phyloP scores from a whole-genome alignment of 1,284 basidiomycete species.

The Ustilago sp. region DNA sequence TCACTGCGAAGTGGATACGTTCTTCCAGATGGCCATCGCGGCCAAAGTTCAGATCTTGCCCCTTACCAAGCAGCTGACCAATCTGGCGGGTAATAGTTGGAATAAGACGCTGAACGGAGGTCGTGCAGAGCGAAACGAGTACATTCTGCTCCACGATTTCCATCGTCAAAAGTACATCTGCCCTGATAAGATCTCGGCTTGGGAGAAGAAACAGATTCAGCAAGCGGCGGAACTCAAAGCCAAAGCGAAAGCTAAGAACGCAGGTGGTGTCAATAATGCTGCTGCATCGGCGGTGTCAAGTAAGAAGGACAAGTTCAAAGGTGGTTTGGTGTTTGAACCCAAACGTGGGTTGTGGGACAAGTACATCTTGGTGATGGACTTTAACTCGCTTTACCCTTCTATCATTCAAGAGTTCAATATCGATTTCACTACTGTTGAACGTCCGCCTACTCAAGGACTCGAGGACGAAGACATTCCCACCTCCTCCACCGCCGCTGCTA shows the following conservation, averaged over 20 bases:
- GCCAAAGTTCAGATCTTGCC: constrained; percentile 88
- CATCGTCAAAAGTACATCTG: constrained; percentile 95
- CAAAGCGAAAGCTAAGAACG: constrained; percentile 41
- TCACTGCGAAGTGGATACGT: constrained; percentile 92
- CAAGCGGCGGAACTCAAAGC: constrained; percentile 53
- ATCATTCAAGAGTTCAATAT: constrained; percentile 99
- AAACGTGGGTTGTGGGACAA: constrained; percentile 97
- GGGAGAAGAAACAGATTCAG: constrained; percentile 66
- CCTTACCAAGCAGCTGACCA: constrained; percentile 92
- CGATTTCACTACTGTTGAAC: constrained; percentile 95
- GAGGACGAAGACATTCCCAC: constrained; percentile 25
- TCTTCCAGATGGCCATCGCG: constrained; percentile 94
- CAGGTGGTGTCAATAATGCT: constrained; percentile 32
- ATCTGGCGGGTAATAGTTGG: constrained; percentile 98
- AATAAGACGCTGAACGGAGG: constrained; percentile 73
- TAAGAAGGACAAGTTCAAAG: constrained; percentile 92
- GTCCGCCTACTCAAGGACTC: constrained; percentile 73
- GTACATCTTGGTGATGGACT: constrained; percentile 98
- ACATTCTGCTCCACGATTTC: constrained; percentile 98
- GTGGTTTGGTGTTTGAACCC: constrained; percentile 96
- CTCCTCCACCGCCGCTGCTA: constrained; percentile 8
- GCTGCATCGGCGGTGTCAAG: constrained; percentile 67
- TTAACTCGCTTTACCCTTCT: constrained; percentile 98
- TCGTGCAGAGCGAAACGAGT: constrained; percentile 97
- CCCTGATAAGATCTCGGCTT: constrained; percentile 91